Base-by-base conservation (phyloP, 495 filamentous ascomycete genomes). In the Chaetomium cochliodes region DNA sequence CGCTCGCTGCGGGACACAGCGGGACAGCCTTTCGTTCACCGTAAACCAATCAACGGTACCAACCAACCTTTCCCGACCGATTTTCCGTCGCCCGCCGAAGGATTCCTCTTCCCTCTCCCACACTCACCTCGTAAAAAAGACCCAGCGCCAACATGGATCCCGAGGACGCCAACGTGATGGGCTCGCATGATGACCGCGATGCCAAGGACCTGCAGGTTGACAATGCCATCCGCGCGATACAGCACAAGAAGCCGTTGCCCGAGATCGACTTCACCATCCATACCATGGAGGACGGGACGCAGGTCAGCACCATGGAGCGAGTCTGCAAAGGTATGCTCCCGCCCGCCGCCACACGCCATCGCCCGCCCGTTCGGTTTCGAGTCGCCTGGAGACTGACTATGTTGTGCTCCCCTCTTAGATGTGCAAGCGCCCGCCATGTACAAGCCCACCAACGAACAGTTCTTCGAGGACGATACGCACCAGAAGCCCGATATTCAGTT, bases 241-340 rank as follows among this genome's bases (percentile, higher is more conserved):
- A 84, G 72, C 84, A 98, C 66, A 98, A 97, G 86, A 92, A 88
- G 78, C 92, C 93, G 54, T 85, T 92, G 53, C 94, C 94, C 39
- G 94, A 98, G 82, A 97, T 98, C 74, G 94, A 98, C 79, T 98
- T 98, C 76, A 92, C 92, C 55, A 85, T 98, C 70, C 94, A 98
- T 77, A 92, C 88, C 51, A 96, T 98, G 93, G 94, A 98, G 78
- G 94, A 98, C 84, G 92, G 91, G 69, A 86, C 85, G 28, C 88
- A 96, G 77, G 94, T 98, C 74, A 98, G 88, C 82, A 98, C 94
- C 57, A 78, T 89, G 77, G 94, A 98, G 75, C 85, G 94, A 69
- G 94, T 98, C 64, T 93, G 93, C 79, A 98, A 97, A 90, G 94
- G 94, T 97, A 88, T 50, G 16, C 26, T 44, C 52, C 33, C 37